Evolutionary conservation across 495 filamentous ascomycete species (phyloP).

Genomic region (Penicillium angulare): DNA sequence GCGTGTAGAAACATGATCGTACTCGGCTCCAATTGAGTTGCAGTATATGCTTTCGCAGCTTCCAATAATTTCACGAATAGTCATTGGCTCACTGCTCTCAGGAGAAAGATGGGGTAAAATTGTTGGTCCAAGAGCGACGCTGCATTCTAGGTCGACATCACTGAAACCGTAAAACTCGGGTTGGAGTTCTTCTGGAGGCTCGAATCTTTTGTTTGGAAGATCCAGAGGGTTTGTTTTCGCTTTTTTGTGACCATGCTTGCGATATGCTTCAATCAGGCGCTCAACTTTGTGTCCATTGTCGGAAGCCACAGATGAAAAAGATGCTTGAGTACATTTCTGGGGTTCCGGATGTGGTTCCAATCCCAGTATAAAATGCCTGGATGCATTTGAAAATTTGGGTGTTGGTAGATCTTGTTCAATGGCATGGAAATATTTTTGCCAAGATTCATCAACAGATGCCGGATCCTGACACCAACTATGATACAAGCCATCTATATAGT

Average conservation of each 20-base stretch:
- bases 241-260: constrained; percentile 97
- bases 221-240: constrained; percentile 95
- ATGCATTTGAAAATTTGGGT: no score
- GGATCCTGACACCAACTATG: no score
- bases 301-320: no score
- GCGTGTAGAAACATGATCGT: constrained; percentile 96
- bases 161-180: constrained; percentile 92
- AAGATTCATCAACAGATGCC: no score
- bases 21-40: constrained; percentile 95
- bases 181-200: constrained; percentile 87
- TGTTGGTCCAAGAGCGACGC: constrained; percentile 90
- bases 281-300: no score
- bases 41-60: constrained; percentile 96
- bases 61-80: constrained; percentile 85
- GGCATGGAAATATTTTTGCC: no score
- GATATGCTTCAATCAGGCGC: no score
- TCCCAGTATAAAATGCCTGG: no score
- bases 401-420: no score
- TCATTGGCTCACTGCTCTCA: constrained; percentile 90
- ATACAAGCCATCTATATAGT: no score
- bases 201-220: constrained; percentile 82
- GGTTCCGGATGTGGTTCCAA: no score
- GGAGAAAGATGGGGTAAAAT: constrained; percentile 94
- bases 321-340: no score
- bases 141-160: constrained; percentile 88